Base-by-base conservation (phyloP, 257 asterid species). In the Ilex aquifolium region DNA sequence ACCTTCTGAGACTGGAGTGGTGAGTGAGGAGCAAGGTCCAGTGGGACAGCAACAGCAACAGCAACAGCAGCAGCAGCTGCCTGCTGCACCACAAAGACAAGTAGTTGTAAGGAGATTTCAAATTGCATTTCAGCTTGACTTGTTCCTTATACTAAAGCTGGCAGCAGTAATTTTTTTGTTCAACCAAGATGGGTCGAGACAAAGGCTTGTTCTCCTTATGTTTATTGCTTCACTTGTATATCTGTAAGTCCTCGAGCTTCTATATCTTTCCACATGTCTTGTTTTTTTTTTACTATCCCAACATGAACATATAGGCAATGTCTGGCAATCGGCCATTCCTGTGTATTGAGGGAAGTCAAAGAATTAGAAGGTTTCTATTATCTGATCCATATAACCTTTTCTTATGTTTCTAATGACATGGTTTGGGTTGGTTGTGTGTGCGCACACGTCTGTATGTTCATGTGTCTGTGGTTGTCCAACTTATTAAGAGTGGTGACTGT, bases 171-270 rank as follows among this genome's bases (percentile, higher is more conserved):
- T 91, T 70, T 91, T 88, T 75, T 80, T 91, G 90, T 88, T 91
- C 69, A 91, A 86, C 80, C 98, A 88, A 80, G 96, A 91, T 75
- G 98, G 98, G 68, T 91, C 98, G 31, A 82, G 74, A 53, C 95
- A 86, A 69, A 88, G 95, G 78, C 92, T 91, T 65, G 78, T 81
- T 73, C 85, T 91, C 68, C 95, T 91, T 16, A 84, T 86, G 69
- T 80, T 91, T 73, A 78, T 86, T 64, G 96, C 96, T 55, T 73
- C 85, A 48, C 68, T 91, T 71, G 83, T 91, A 61, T 91, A 91
- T 79, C 80, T 91, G 98, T 91, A 80, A 76, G 98, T 73, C 36
- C n/a, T 69, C 49, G 52, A 57, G 32, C 57, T 65, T 58, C 56
- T 21, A 29, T 67, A 42, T 56, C 57, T 16, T 31, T 21, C 40